Evolutionary conservation across 495 filamentous ascomycete genomes (phyloP).

Genomic region (Haplographium delicatum): DNA sequence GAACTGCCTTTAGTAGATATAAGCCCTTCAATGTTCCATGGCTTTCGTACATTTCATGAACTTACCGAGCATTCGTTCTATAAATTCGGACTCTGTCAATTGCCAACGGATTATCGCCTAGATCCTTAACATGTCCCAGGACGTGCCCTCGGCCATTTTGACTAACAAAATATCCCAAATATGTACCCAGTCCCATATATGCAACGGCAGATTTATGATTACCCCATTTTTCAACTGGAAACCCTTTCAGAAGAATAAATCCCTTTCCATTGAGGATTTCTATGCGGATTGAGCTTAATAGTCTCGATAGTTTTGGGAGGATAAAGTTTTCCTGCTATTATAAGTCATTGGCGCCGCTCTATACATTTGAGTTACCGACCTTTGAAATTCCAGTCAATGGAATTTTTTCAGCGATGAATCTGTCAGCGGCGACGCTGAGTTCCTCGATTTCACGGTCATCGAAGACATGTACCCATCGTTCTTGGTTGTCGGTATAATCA

Average conservation of each 20-base stretch:
- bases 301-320: slow-evolving; percentile 54
- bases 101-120: slow-evolving; percentile 74
- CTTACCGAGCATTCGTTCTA: slow-evolving; percentile 75
- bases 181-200: slow-evolving; percentile 86
- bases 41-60: too few relatives aligned
- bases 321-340: slow-evolving; percentile 52
- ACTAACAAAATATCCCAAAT: slow-evolving; percentile 78
- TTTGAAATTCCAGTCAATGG: slow-evolving; percentile 74
- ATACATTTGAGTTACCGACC: slow-evolving; percentile 25
- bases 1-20: slow-evolving; percentile 51
- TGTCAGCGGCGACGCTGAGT: slow-evolving; percentile 60
- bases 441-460: slow-evolving; percentile 61
- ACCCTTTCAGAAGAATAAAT: slow-evolving; percentile 82
- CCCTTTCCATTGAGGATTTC: slow-evolving; percentile 81
- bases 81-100: slow-evolving; percentile 86
- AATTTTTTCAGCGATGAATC: slow-evolving; percentile 54
- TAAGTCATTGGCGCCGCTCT: not conserved
- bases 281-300: slow-evolving; percentile 52
- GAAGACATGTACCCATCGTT: slow-evolving; percentile 74
- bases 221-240: slow-evolving; percentile 74
- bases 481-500: slow-evolving; percentile 62
- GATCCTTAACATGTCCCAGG: slow-evolving; percentile 84
- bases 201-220: slow-evolving; percentile 74
- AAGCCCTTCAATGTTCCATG: too few relatives aligned
- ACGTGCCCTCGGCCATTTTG: slow-evolving; percentile 88